Base-by-base conservation (phyloP, 192 early-diverging fungal genomes). In the Backusella mclennaniae region DNA sequence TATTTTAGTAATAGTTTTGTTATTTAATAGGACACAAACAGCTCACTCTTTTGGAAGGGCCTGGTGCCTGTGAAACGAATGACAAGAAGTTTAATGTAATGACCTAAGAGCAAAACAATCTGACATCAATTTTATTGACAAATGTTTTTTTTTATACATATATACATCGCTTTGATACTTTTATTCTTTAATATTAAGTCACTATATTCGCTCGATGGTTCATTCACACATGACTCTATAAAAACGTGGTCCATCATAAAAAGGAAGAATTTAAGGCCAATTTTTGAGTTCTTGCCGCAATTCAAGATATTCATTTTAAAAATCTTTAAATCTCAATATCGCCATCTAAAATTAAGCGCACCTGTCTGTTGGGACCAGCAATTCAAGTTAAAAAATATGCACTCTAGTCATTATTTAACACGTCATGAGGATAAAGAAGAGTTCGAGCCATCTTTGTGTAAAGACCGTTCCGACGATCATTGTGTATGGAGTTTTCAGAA, bases 401-500 rank as follows among this genome's bases (percentile, higher is more conserved):
- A 63, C 7, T 63, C 56, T 29, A 63, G 26, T 1, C 56, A 29
- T 29, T 63, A 63, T 63, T 26, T 63, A 14, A 63, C 21, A 12
- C 56, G 56, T 29, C 56, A 63, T 29, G 56, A 63, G 4, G 23
- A 63, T 29, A 12, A 63, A 23, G 56, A 63, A 63, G 56, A 63
- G 56, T 63, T 29, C 56, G 56, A 63, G 23, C 56, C 56, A 63
- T 63, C 56, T 12, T 12, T 63, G 12, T 63, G 56, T 63, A 12
- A 11, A 29, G 12, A 29, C 56, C 21, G 26, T 63, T 29, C 56
- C 7, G 56, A 4, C 12, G 11, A 26, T 29, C 21, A 29, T 14
- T 63, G 56, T 63, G 26, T 63, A 14, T 63, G 56, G 56, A 63
- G 56, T 63, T 63, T 63, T 63, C 56, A 63, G 26, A 63, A 29